Evolutionary conservation across 208 protist genomes (phyloP).

Genomic region (Zelonia costaricensis): DNA sequence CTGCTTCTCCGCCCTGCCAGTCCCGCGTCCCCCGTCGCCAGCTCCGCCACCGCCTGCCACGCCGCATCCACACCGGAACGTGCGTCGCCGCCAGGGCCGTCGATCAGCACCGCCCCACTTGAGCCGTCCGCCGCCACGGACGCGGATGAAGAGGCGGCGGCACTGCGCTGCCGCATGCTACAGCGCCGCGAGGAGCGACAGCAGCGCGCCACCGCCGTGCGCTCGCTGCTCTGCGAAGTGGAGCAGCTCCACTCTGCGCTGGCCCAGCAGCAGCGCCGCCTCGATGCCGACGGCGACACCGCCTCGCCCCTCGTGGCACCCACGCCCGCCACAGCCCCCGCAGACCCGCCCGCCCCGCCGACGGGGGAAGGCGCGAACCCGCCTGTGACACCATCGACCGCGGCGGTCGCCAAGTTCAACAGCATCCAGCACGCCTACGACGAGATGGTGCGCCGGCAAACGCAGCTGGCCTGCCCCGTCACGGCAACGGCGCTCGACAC

Average conservation of each 20-base stretch:
- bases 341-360: background rate
- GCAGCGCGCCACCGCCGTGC: slow-evolving; percentile 27
- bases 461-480: background rate
- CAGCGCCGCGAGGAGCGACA: slow-evolving; percentile 50
- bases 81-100: no score
- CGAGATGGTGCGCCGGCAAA: slow-evolving; percentile 8
- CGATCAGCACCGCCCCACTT: no score
- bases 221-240: slow-evolving; percentile 33
- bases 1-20: slow-evolving; percentile 1
- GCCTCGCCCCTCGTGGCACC: background rate
- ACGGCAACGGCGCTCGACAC: background rate
- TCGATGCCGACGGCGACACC: background rate
- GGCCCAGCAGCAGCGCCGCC: background rate
- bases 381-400: background rate
- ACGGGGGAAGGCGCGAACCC: no score
- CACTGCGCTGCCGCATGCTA: slow-evolving; percentile 40
- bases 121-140: no score
- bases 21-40: no score
- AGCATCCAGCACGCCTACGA: slow-evolving; percentile 16
- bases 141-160: slow-evolving; percentile 15
- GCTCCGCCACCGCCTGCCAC: no score
- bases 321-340: background rate
- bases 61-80: no score
- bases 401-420: slow-evolving; percentile 24
- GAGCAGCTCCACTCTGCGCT: slow-evolving; percentile 32